phyloP scores from a whole-genome alignment of 208 protist genomes.

The Crithidia fasciculata region DNA sequence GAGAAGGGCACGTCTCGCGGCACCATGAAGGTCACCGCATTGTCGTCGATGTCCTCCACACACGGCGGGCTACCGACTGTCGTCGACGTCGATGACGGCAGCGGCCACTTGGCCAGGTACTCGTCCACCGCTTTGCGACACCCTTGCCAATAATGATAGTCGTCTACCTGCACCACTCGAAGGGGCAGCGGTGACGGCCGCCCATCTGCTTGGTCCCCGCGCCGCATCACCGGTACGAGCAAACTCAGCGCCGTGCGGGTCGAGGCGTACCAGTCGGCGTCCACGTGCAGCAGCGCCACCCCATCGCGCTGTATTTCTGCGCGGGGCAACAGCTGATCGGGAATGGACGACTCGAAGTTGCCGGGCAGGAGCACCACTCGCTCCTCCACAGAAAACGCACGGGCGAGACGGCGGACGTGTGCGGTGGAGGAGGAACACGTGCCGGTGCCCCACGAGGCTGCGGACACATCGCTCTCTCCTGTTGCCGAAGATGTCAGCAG shows the following conservation, averaged over 20 bases:
- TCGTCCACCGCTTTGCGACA: conserved; percentile 72
- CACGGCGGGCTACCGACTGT: neutral
- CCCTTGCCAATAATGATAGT: conserved; percentile 85
- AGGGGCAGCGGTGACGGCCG: neutral
- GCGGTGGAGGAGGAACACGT: conserved; percentile 55
- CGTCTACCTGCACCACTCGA: conserved; percentile 77
- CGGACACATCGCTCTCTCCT: neutral
- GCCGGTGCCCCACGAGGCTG: conserved; percentile 61
- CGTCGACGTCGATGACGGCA: neutral
- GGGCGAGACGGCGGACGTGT: conserved; percentile 54
- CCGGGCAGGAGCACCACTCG: conserved; percentile 55
- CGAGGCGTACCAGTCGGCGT: conserved; percentile 86
- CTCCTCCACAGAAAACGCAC: conserved; percentile 63
- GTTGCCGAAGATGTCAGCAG: neutral
- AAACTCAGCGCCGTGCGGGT: conserved; percentile 52
- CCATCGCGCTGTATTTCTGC: conserved; percentile 26
- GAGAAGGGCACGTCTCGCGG: conserved; percentile 11
- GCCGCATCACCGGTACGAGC: conserved; percentile 41
- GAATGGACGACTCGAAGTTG: conserved; percentile 59
- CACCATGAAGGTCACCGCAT: conserved; percentile 63
- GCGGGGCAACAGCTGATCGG: conserved; percentile 41
- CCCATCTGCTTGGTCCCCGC: neutral
- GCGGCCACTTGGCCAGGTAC: conserved; percentile 18
- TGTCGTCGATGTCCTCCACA: conserved; percentile 52
- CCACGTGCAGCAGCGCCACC: conserved; percentile 69